Conservation (phyloP, 2,329 filamentous ascomycete species). For the Aulographum hederae region DNA sequence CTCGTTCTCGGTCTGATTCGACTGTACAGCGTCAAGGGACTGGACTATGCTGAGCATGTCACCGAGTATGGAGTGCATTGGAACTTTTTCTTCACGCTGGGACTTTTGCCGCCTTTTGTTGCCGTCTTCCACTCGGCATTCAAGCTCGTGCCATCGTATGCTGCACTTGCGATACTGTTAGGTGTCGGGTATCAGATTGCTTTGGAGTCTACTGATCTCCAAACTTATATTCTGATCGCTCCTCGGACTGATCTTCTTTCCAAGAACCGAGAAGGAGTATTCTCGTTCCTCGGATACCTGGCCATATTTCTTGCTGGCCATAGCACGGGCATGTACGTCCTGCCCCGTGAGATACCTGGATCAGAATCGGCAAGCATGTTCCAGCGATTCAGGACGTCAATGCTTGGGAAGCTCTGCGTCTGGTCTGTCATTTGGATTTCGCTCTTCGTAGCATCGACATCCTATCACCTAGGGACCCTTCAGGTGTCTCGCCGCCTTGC, state of each 20-base stretch:
- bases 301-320: slow-evolving; percentile 88
- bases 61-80: slow-evolving; percentile 96
- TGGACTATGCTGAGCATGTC: slow-evolving; percentile 94
- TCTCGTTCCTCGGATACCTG: slow-evolving; percentile 83
- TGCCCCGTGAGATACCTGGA: slow-evolving; percentile 40
- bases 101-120: slow-evolving; percentile 72
- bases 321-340: slow-evolving; percentile 59
- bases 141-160: slow-evolving; percentile 55
- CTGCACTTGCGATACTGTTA: slow-evolving; percentile 52
- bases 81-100: slow-evolving; percentile 99
- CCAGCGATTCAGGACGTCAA: slow-evolving; percentile 24
- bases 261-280: slow-evolving; percentile 89
- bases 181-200: slow-evolving; percentile 53
- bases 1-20: slow-evolving; percentile 63
- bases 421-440: slow-evolving; percentile 51
- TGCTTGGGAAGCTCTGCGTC: slow-evolving; percentile 43
- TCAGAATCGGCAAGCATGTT: background rate
- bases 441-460: slow-evolving; percentile 52
- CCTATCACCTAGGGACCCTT: slow-evolving; percentile 55
- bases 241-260: slow-evolving; percentile 64
- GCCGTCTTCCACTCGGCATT: slow-evolving; percentile 63
- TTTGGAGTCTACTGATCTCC: slow-evolving; percentile 56
- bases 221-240: slow-evolving; percentile 66
- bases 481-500: slow-evolving; percentile 74
- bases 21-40: slow-evolving; percentile 74